phyloP scores from a whole-genome alignment of 2,329 filamentous ascomycete species.

The Fonsecaea pugnacius region DNA sequence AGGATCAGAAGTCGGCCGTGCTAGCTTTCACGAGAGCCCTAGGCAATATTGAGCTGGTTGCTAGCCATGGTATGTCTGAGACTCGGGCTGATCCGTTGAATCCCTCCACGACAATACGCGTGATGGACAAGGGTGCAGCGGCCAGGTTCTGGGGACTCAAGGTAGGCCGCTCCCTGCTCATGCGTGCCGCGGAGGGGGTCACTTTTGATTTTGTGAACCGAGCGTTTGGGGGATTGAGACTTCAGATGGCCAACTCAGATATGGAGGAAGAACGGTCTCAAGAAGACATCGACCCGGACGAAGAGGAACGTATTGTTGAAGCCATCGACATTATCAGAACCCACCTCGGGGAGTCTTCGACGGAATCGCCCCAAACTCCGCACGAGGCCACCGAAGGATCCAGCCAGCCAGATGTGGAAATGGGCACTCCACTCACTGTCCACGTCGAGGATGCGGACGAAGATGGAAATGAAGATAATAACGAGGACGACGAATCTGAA shows the following conservation, averaged over 20 bases:
- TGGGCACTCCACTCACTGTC: conserved; percentile 19
- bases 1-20: conserved; percentile 60
- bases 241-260: conserved; percentile 43
- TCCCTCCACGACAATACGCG: conserved; percentile 28
- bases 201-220: conserved; percentile 63
- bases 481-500: conserved; percentile 31
- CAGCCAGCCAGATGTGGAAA: conserved; percentile 22
- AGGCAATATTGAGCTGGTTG: conserved; percentile 53
- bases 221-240: conserved; percentile 65
- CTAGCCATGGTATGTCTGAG: conserved; percentile 48
- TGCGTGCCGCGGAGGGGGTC: conserved; percentile 60
- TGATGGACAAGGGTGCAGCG: conserved; percentile 52
- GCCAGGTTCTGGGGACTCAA: conserved; percentile 63
- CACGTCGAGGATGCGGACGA: conserved; percentile 34
- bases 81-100: conserved; percentile 39
- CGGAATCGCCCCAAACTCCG: conserved; percentile 11
- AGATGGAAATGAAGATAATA: conserved; percentile 28
- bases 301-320: conserved; percentile 51
- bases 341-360: conserved; percentile 9
- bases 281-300: conserved; percentile 54
- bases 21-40: conserved; percentile 60
- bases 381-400: conserved; percentile 15
- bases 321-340: conserved; percentile 40
- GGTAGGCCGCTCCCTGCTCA: conserved; percentile 63
- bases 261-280: conserved; percentile 55